phyloP scores from a whole-genome alignment of 257 asterid species.

The Rauvolfia tetraphylla region DNA sequence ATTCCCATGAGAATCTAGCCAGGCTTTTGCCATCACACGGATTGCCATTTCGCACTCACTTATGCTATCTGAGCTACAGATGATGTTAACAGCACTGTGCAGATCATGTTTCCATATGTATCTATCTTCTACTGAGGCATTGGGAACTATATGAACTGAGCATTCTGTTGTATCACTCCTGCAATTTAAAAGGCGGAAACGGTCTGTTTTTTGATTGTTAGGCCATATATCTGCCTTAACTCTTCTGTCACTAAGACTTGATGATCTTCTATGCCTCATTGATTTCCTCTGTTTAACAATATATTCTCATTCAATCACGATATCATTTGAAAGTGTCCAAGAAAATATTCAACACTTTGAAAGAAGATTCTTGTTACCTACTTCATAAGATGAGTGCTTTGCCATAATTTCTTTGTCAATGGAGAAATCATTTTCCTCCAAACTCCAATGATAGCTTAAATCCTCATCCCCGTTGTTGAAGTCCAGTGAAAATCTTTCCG shows the following conservation, averaged over 20 bases:
- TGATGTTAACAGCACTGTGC: conserved; percentile 35
- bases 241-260: conserved; percentile 32
- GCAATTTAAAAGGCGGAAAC: conserved; percentile 48
- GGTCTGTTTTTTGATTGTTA: conserved; percentile 44
- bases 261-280: conserved; percentile 33
- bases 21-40: conserved; percentile 51
- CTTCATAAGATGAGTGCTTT: conserved; percentile 35
- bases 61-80: conserved; percentile 62
- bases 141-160: conserved; percentile 21
- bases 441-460: conserved; percentile 28
- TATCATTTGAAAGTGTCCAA: neutral
- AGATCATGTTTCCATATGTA: conserved; percentile 22
- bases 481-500: conserved; percentile 40
- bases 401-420: conserved; percentile 28
- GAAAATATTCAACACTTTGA: neutral
- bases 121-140: conserved; percentile 27
- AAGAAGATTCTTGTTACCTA: conserved; percentile 34
- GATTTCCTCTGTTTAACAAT: conserved; percentile 41
- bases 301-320: conserved; percentile 8
- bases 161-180: conserved; percentile 38
- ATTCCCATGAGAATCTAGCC: conserved; percentile 54
- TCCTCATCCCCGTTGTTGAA: conserved; percentile 23
- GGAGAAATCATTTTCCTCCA: conserved; percentile 29
- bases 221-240: conserved; percentile 36
- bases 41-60: conserved; percentile 62